Base-by-base conservation (phyloP, 2,329 filamentous ascomycete species). In the Colletotrichum agaves region DNA sequence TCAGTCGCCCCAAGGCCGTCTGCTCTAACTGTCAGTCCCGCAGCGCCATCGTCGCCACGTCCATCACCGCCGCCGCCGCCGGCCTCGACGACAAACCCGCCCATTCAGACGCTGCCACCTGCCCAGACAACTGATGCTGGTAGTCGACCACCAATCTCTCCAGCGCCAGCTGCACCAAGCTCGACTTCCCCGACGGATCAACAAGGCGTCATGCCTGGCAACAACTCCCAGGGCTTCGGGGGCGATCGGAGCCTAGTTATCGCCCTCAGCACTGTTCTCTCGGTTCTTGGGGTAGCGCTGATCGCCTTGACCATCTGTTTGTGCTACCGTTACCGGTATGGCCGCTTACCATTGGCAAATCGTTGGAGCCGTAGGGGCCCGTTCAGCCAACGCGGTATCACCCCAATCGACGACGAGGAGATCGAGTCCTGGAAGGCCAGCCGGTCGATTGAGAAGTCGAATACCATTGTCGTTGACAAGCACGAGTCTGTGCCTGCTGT, bases 341-440 rank as follows among this genome's bases (percentile, higher is more conserved):
- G 73, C 52, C 79, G 75, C 50, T 73, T 76, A 27, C 79, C 78
- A 4, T 80, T 88, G 12, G 46, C 46, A 37, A 37, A 37, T 27
- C 46, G 19, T 10, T 49, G 46, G 62, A 81, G 86, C 71, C 80
- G 82, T 56, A 44, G 64, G n/a, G 87, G 86, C 56, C 57, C 44
- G 12, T 82, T 86, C 71, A 80, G 81, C 57, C 80, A 88, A 57
- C 60, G 64, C 17, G 87, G 86, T 53, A 86, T 87, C 49, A 87
- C 87, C 0, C 88, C 88, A 12, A 89, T 90, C 67, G 83, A 86
- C 69, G 88, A 90, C 72, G 87, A 90, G 67, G 88, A 90, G 74
- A 90, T 90, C 66, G 86, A 87, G 71, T 88, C 86, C 4, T 90
- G 88, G 88, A 88, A 87, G 73, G 77, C 78, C 31, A 71, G 57